Base-by-base conservation (phyloP, 768 basidiomycete species). In the Mycena leptocephala region DNA sequence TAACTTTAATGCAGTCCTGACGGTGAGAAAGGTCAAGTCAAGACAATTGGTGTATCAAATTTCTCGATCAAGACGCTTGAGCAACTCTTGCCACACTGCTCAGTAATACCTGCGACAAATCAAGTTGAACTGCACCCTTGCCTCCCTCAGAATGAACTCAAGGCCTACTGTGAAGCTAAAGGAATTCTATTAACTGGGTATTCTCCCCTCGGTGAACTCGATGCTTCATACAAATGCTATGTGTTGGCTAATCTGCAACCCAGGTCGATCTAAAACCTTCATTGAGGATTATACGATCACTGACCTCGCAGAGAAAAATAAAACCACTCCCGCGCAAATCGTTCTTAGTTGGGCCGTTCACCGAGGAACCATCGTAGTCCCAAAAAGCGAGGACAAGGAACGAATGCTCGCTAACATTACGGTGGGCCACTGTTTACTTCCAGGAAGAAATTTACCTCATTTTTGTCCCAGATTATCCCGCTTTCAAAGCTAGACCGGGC, bases 321-420 rank as follows among this genome's bases (percentile, higher is more conserved):
- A 79, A 37, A 80, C 79, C 20, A 84, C 87, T 1, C 78, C 85
- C 2, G 90, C 92, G 5, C 92, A 93, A 80, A 88, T 93, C 24
- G 81, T 93, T 33, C 84, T 94, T 22, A 87, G 90, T 76, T 94
- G 94, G 94, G 91, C 89, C 8, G 90, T 90, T 20, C 91, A 93
- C 79, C 89, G 91, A 26, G 90, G 90, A 8, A 89, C 92, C 41
- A 86, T 89, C 26, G 89, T 93, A 67, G 88, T 94, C 78, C 93
- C 93, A 39, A 94, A 94, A 85, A 90, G 87, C 46, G 90, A 91
- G 81, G 78, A 89, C 71, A 78, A 80, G 32, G 82, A 80, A n/a
- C 86, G 92, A 14, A 85, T 92, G 83, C 83, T 81, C 53, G 83
- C 86, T 26, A 93, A 94, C 81, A 84, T 88, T 53, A 82, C 83